Conservation (phyloP, 2,329 filamentous ascomycete species). For the Paecilomyces niveus region DNA sequence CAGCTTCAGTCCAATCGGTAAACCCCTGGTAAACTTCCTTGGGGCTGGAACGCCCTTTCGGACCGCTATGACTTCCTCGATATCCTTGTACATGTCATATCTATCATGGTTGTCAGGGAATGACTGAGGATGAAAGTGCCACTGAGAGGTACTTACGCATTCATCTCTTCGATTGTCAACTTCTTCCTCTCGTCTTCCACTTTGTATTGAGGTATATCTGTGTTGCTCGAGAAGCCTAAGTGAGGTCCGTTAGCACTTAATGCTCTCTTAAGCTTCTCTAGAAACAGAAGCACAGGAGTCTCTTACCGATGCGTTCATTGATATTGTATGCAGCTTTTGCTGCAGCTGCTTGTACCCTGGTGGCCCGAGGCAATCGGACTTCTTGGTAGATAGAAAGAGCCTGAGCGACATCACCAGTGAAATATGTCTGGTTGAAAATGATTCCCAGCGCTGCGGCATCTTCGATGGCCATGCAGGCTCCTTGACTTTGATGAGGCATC, state of each 20-base stretch:
- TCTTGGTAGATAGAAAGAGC: conserved; percentile 46
- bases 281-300: too few relatives aligned
- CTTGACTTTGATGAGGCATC: conserved; percentile 64
- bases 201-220: conserved; percentile 49
- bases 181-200: conserved; percentile 56
- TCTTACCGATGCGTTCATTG: conserved; percentile 52
- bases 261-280: too few relatives aligned
- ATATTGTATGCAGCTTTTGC: conserved; percentile 56
- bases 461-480: conserved; percentile 63
- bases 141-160: conserved; percentile 43
- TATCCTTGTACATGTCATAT: neutral
- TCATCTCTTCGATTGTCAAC: conserved; percentile 64
- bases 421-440: conserved; percentile 47
- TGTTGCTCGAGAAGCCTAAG: conserved; percentile 52
- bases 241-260: too few relatives aligned
- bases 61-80: neutral
- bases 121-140: neutral
- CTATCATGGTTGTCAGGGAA: neutral
- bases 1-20: neutral
- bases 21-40: neutral
- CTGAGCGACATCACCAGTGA: conserved; percentile 42
- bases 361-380: conserved; percentile 49
- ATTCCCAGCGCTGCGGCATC: conserved; percentile 58
- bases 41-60: neutral
- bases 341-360: conserved; percentile 50